Evolutionary conservation across 768 basidiomycete genomes (phyloP).

Genomic region (Lactifluus pinguis): DNA sequence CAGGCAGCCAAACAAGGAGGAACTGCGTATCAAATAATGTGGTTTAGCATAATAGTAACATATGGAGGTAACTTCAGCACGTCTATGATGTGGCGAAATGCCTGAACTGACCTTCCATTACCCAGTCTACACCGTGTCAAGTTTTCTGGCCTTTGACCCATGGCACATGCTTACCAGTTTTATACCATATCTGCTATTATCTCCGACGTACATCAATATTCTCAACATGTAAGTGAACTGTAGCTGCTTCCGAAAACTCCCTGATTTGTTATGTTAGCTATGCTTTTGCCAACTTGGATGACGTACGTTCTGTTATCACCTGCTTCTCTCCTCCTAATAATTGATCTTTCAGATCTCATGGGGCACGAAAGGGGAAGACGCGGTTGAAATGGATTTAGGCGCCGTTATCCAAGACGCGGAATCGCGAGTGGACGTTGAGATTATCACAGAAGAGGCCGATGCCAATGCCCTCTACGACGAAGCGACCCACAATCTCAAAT

Average conservation of each 20-base stretch:
- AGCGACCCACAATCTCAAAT: conserved; percentile 63
- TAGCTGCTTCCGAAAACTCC: background rate
- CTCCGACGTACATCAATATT: conserved; percentile 72
- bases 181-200: conserved; percentile 77
- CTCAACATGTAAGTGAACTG: conserved; percentile 53
- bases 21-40: conserved; percentile 59
- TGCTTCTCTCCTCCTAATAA: background rate
- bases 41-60: conserved; percentile 79
- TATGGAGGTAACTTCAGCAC: conserved; percentile 52
- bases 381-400: conserved; percentile 69
- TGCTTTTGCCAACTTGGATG: conserved; percentile 79
- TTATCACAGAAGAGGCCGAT: conserved; percentile 73
- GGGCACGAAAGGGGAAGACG: conserved; percentile 90
- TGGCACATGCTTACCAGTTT: conserved; percentile 96
- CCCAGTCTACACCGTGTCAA: conserved; percentile 67
- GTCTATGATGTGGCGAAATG: background rate
- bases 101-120: background rate
- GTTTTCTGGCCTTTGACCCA: conserved; percentile 83
- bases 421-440: conserved; percentile 80
- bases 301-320: conserved; percentile 37
- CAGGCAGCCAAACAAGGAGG: conserved; percentile 61
- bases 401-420: conserved; percentile 72
- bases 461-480: conserved; percentile 81
- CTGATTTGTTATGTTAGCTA: conserved; percentile 40
- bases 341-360: conserved; percentile 58